A percentile compares a stretch with the other conserved stretches of the same genome.
Conservation (phyloP, 2,329 filamentous ascomycete genomes). For the Colletotrichum noveboracense region DNA sequence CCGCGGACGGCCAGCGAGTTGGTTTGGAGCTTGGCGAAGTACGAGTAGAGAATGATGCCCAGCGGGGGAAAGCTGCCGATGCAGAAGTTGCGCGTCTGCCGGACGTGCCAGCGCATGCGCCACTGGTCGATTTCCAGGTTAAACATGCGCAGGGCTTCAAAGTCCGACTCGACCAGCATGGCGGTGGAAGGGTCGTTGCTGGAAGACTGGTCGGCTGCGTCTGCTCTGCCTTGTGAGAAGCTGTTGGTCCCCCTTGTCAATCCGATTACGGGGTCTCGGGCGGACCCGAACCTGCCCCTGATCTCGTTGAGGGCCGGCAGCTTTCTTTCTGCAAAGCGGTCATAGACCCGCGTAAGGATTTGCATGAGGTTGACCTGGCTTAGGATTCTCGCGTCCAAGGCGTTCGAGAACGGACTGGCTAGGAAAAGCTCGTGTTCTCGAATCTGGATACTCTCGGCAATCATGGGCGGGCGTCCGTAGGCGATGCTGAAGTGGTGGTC, state of each 20-base stretch:
- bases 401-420: slow-evolving; percentile 24
- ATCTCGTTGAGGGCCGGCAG: neutral
- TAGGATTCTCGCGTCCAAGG: slow-evolving; percentile 23
- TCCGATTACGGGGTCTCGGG: neutral
- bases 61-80: neutral
- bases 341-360: slow-evolving; percentile 25
- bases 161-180: slow-evolving; percentile 38
- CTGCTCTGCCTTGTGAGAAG: neutral
- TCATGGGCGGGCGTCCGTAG: slow-evolving; percentile 35
- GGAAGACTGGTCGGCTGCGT: neutral
- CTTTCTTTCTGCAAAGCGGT: slow-evolving; percentile 19
- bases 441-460: slow-evolving; percentile 25
- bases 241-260: neutral
- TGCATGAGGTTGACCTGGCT: slow-evolving; percentile 26
- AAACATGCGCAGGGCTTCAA: slow-evolving; percentile 40
- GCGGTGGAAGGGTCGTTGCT: neutral
- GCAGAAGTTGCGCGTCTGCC: neutral
- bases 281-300: neutral
- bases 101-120: slow-evolving; percentile 28
- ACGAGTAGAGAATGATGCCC: neutral
- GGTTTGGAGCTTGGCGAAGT: neutral
- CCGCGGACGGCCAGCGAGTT: neutral
- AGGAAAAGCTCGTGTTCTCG: slow-evolving; percentile 31
- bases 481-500: slow-evolving; percentile 38
- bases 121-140: slow-evolving; percentile 48